Evolutionary conservation across 2,329 filamentous ascomycete genomes (phyloP), one percentile per base, ranked within the genome.

Genomic region (Aspergillus ruber): DNA sequence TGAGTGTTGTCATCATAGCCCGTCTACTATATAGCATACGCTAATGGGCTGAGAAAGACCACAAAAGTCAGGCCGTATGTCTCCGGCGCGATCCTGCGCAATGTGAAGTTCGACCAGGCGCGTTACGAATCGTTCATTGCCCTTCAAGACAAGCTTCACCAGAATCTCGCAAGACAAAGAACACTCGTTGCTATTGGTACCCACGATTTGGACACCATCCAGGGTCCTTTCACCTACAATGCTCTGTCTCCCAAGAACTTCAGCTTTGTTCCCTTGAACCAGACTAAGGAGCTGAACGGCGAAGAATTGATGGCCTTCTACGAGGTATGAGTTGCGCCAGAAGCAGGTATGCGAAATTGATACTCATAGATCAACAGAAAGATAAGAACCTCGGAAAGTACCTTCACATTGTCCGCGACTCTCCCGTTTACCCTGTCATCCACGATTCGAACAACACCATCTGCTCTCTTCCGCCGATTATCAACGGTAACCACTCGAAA

Each of bases 151-250:
- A 98, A 98, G 76, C 81, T 98, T 42, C 93, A 98, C 74, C 86
- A 91, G 68, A 98, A 98, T 66, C 76, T 98, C 56, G 94, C 93
- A 43, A 83, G 93, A 52, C 88, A 97, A 70, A 79, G 93, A 61
- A 96, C 91, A 1, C 74, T 98, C 42, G 91, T 96, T n/a, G 87
- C 91, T 18, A 96, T 98, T 64, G 93, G 93, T 59, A 98, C 93
- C 3, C 93, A 98, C 70, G 91, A 98, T 67, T 77, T 97, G 54
- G 90, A 97, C 66, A 96, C 88, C 15, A 77, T 98, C 59, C 77
- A 95, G 70, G 93, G 90, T 0, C 93, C 93, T 42, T 98, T 98
- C 80, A 90, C 89, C 48, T 98, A 98, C 65, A 91, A 97, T 71
- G 93, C 93, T 15, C 79, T 91, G 27, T 77, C 86, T 42, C 93